Base-by-base conservation (phyloP, 2,329 filamentous ascomycete genomes). In the Neonectria hederae region DNA sequence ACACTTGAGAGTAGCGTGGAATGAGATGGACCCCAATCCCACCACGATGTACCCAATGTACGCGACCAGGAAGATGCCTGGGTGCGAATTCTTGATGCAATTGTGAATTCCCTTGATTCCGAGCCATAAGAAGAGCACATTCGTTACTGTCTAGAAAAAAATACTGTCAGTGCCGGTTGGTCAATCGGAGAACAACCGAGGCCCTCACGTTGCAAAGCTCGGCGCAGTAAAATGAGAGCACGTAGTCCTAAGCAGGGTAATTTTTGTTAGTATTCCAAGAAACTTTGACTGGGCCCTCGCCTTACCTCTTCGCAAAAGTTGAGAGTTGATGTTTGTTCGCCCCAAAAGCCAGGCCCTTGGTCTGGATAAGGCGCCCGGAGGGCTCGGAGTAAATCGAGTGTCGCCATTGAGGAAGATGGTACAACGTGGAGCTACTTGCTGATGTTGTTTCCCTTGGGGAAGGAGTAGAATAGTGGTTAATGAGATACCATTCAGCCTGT, bases 221-320 rank as follows among this genome's bases (percentile, higher is more conserved):
- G 38, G 92, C 92, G 49, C 89, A 86, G 75, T 94, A 94, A 46
- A 86, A 83, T 4, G 91, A 94, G 40, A 90, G 88, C 68, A 93
- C 91, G 87, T 94, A 81, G 71, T 83, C 81, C 80, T 83, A 55
- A 5, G 17, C 8, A 43, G 10, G 24, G 63, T 28, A 67, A 21
- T n/a, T 43, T 43, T 3, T 32, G 24, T 28, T 24, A n/a, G 14
- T 6, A 28, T 21, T 30, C 2, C 17, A 30, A 26, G 17, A 32
- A 32, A 56, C 21, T 8, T 45, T 65, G 10, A 13, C 10, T 5
- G 13, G 17, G 9, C 5, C 4, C 10, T 21, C n/a, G 13, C 5
- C 77, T 66, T 76, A 89, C 90, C 84, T 93, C 92, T 83, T 94
- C 92, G 75, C 92, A 94, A 86, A 92, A 94, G 76, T 94, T 92